These are phyloP conservation scores for Cephaloascus fragrans DNA, from an alignment of 805 yeast genomes.

Conservation along the genomic window DNA sequence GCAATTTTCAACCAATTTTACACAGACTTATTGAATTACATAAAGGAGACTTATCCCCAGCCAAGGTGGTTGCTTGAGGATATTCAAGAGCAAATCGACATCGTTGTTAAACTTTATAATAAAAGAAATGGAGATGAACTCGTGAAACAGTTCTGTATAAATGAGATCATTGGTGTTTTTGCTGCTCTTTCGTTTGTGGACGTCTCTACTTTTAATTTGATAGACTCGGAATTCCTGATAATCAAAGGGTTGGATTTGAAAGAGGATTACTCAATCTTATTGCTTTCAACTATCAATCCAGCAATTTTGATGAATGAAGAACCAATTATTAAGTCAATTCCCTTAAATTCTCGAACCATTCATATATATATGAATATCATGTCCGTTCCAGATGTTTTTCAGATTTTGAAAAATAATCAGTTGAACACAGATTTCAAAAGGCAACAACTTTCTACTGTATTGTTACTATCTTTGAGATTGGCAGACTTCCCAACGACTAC, in stretches of 20 bases:
- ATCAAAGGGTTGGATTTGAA: not conserved
- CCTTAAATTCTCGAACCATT: not conserved
- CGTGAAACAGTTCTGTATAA: not conserved
- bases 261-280: not conserved
- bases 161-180: not conserved
- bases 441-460: not conserved
- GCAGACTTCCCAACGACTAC: not conserved
- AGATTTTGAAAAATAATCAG: not conserved
- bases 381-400: not conserved
- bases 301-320: not conserved
- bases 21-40: slow-evolving; percentile 10
- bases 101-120: not conserved
- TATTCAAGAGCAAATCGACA: not conserved
- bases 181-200: not conserved
- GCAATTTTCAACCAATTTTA: slow-evolving; percentile 18
- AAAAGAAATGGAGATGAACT: not conserved
- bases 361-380: not conserved
- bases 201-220: not conserved
- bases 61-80: not conserved
- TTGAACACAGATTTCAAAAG: not conserved
- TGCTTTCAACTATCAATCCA: not conserved
- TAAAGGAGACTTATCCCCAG: not conserved
- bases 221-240: not conserved
- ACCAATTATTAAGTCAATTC: not conserved
- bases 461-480: not conserved